These are phyloP conservation scores for Daldinia decipiens DNA, from an alignment of 495 filamentous ascomycete genomes.

Conservation along the genomic window DNA sequence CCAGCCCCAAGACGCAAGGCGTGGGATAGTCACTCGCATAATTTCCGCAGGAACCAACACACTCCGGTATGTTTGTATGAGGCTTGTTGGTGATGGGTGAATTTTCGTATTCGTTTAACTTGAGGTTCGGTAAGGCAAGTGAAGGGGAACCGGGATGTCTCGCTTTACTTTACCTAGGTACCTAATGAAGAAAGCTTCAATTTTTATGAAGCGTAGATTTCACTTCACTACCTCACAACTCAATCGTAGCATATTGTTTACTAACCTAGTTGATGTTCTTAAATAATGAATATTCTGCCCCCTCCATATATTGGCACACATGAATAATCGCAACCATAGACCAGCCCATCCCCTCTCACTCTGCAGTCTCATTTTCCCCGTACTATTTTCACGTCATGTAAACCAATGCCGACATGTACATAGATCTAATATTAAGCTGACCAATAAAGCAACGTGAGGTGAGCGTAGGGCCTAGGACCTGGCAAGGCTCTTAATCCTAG, in stretches of 20 bases:
- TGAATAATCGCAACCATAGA: neutral
- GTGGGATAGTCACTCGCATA: conserved; percentile 21
- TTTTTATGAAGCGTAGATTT: no score
- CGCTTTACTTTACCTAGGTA: no score
- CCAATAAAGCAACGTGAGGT: conserved; percentile 23
- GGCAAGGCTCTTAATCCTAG: neutral
- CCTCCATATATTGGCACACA: no score
- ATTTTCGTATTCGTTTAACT: no score
- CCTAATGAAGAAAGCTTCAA: no score
- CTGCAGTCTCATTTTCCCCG: neutral
- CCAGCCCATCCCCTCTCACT: neutral
- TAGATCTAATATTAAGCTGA: conserved; percentile 9
- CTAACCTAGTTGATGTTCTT: no score
- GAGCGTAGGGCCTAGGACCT: neutral
- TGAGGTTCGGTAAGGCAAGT: no score
- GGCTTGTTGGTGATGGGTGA: no score
- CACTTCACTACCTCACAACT: neutral
- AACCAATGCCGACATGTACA: neutral
- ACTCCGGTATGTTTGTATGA: neutral
- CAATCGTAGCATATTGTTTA: neutral
- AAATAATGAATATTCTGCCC: no score
- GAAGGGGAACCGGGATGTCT: no score
- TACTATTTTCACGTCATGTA: neutral
- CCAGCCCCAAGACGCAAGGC: conserved; percentile 16
- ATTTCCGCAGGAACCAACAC: neutral